Conservation (phyloP, 805 yeast genomes). For the Saturnispora serradocipensis region DNA sequence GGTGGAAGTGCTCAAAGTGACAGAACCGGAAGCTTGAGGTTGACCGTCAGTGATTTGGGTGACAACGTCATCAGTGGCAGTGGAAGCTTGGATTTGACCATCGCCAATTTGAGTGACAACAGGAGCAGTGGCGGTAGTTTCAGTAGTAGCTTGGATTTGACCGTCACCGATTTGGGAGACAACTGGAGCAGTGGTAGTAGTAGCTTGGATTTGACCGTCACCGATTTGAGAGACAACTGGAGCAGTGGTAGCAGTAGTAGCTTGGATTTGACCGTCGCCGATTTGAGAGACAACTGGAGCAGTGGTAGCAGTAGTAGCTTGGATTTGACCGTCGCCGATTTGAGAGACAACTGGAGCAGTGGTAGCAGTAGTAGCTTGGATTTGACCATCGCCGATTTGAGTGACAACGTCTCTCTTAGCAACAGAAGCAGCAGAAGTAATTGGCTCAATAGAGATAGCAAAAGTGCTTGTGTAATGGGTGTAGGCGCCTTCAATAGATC, state of each 20-base stretch:
- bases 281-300: constrained; percentile 21
- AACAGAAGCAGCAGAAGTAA: constrained; percentile 18
- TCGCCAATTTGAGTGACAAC: constrained; percentile 38
- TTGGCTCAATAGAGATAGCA: constrained; percentile 63
- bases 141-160: not conserved
- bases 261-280: constrained; percentile 55
- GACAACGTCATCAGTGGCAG: constrained; percentile 29
- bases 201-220: not conserved
- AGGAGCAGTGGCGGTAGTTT: constrained; percentile 7
- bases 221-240: not conserved
- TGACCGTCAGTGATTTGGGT: constrained; percentile 31
- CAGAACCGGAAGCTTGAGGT: constrained; percentile 31
- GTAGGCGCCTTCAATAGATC: constrained; percentile 39
- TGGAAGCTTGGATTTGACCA: constrained; percentile 51
- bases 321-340: constrained; percentile 41
- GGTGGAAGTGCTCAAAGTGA: constrained; percentile 21
- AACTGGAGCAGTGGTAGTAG: not conserved
- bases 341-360: constrained; percentile 22
- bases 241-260: constrained; percentile 28
- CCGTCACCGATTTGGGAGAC: not conserved
- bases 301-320: constrained; percentile 22
- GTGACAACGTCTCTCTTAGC: constrained; percentile 25
- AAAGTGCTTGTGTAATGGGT: constrained; percentile 47
- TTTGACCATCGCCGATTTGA: constrained; percentile 41
- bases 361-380: constrained; percentile 23